Evolutionary conservation across 2,329 filamentous ascomycete genomes (phyloP).

Genomic region (Apiospora aurea): DNA sequence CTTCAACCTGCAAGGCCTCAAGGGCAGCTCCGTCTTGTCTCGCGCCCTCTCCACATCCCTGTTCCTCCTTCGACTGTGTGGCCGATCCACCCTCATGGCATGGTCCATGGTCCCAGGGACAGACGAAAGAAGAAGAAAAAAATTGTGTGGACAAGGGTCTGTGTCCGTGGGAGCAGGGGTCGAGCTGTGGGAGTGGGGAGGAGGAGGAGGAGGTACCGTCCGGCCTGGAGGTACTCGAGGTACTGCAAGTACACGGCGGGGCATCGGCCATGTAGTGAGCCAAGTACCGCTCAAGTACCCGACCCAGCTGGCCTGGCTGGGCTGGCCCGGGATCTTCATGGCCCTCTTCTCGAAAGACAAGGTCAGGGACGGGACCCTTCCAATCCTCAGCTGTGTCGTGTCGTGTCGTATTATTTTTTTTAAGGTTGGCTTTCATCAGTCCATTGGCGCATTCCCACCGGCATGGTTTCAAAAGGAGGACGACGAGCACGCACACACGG

Average conservation of each 20-base stretch:
- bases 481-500: neutral
- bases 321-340: neutral
- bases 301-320: neutral
- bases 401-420: neutral
- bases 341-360: neutral
- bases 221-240: neutral
- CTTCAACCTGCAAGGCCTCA: constrained; percentile 8
- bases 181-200: too few relatives aligned
- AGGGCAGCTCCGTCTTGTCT: constrained; percentile 6
- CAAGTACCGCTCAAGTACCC: neutral
- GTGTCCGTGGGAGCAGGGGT: constrained; percentile 2
- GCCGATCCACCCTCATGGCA: neutral
- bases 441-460: neutral
- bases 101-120: neutral
- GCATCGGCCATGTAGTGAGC: neutral
- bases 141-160: neutral
- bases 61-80: neutral
- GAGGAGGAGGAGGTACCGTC: too few relatives aligned
- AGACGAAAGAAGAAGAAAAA: neutral
- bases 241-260: constrained; percentile 2
- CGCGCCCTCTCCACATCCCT: constrained; percentile 25
- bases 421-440: neutral
- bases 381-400: neutral
- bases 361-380: constrained; percentile 8
- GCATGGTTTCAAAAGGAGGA: neutral